Conservation (phyloP, 2,329 filamentous ascomycete genomes). For the Diaporthe sp. region DNA sequence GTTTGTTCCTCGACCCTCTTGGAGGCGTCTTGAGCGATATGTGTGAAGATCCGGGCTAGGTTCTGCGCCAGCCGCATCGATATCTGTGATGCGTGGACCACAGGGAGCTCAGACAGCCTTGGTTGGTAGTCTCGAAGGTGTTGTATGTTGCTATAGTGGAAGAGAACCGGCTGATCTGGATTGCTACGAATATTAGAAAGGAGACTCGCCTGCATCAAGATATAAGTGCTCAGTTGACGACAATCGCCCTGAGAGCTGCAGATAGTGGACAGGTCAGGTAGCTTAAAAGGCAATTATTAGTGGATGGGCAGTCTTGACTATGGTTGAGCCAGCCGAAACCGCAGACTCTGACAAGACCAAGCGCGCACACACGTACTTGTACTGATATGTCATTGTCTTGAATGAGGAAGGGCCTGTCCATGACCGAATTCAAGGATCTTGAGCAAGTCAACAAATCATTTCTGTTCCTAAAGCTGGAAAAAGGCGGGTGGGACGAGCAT, state of each 20-base stretch:
- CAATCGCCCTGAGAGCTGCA: background rate
- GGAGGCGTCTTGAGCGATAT: background rate
- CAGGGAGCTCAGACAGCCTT: background rate
- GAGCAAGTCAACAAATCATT: background rate
- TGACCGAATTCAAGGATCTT: background rate
- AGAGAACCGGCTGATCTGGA: background rate
- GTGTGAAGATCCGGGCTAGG: background rate
- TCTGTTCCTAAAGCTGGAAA: no score
- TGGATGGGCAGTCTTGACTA: no score
- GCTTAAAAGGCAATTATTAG: background rate
- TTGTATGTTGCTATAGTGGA: background rate
- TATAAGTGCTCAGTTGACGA: background rate
- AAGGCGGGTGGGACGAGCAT: background rate
- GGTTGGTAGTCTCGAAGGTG: background rate
- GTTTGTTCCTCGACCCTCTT: no score
- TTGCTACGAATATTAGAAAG: conserved; percentile 5
- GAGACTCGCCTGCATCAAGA: background rate
- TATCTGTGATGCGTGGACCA: accelerated
- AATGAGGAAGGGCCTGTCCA: conserved; percentile 5
- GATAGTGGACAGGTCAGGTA: background rate
- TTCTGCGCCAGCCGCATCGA: background rate
- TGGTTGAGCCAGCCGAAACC: background rate
- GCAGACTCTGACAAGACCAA: background rate
- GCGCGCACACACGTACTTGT: conserved; percentile 1
- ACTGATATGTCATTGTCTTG: conserved; percentile 11